Evolutionary conservation across 306 rosid species (phyloP).

Genomic region (Cucurbita pepo): DNA sequence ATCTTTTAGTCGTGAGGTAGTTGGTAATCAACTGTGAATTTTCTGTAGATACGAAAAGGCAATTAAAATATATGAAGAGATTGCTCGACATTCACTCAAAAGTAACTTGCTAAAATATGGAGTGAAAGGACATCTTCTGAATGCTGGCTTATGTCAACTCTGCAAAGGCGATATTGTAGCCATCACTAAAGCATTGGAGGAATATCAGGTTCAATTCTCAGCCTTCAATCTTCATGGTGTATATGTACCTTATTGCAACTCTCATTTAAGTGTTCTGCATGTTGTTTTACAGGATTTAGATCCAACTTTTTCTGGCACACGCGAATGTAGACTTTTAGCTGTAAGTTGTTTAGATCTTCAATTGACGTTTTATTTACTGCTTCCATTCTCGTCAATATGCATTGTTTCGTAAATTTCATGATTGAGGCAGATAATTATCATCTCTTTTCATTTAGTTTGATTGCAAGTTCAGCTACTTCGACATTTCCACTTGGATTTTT

Average conservation of each 20-base stretch:
- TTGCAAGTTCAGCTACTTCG: not conserved
- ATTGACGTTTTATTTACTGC: not conserved
- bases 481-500: not conserved
- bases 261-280: not conserved
- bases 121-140: constrained; percentile 93
- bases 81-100: constrained; percentile 76
- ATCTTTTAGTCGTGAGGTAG: not conserved
- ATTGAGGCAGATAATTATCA: not conserved
- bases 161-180: constrained; percentile 79
- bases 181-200: constrained; percentile 68
- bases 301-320: constrained; percentile 85
- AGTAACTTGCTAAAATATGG: constrained; percentile 86
- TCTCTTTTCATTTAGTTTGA: not conserved
- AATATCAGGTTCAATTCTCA: constrained; percentile 51
- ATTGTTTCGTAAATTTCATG: not conserved
- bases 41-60: constrained; percentile 62
- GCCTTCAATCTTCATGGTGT: not conserved
- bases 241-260: not conserved
- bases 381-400: not conserved
- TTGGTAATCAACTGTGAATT: not conserved
- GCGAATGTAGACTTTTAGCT: constrained; percentile 69
- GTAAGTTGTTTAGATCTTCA: constrained; percentile 21
- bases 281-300: constrained; percentile 71
- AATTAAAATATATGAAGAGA: constrained; percentile 69
- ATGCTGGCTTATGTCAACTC: constrained; percentile 94